Conservation (phyloP, 2,329 filamentous ascomycete species). For the Diaporthe citri region DNA sequence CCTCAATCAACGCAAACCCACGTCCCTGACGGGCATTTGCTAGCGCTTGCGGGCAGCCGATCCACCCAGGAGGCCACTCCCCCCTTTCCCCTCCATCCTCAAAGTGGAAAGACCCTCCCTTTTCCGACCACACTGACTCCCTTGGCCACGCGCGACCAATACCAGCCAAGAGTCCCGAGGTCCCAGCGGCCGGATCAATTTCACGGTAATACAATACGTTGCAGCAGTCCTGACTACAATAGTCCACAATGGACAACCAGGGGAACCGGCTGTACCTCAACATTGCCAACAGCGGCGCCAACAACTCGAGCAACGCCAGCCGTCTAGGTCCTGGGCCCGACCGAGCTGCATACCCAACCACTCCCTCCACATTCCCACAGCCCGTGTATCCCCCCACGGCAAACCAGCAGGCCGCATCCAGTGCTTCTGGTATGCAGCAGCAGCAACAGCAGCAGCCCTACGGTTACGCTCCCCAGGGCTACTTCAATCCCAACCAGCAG, state of each 20-base stretch:
- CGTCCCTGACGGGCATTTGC: conserved; percentile 35
- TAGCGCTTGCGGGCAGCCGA: conserved; percentile 26
- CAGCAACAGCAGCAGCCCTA: conserved; percentile 60
- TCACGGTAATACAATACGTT: conserved; percentile 30
- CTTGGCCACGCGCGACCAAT: conserved; percentile 36
- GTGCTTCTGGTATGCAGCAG: conserved; percentile 63
- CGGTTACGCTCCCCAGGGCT: conserved; percentile 62
- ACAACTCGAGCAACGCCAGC: conserved; percentile 60
- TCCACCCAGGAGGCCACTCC: conserved; percentile 32
- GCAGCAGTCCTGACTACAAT: conserved; percentile 24
- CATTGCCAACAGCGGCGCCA: conserved; percentile 74
- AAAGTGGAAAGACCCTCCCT: conserved; percentile 37
- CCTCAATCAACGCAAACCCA: conserved; percentile 20
- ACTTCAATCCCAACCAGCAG: conserved; percentile 75
- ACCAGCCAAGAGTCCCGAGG: conserved; percentile 27
- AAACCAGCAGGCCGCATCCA: conserved; percentile 50
- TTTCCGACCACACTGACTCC: conserved; percentile 30
- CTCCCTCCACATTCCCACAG: conserved; percentile 95
- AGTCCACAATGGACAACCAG: conserved; percentile 63
- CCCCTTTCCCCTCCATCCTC: conserved; percentile 39
- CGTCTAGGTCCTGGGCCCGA: conserved; percentile 71
- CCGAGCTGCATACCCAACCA: conserved; percentile 80
- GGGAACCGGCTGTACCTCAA: conserved; percentile 76
- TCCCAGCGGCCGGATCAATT: conserved; percentile 38
- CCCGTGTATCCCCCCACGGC: conserved; percentile 72